Evolutionary conservation across 768 basidiomycete species (phyloP).

Genomic region (Naganishia randhawae): DNA sequence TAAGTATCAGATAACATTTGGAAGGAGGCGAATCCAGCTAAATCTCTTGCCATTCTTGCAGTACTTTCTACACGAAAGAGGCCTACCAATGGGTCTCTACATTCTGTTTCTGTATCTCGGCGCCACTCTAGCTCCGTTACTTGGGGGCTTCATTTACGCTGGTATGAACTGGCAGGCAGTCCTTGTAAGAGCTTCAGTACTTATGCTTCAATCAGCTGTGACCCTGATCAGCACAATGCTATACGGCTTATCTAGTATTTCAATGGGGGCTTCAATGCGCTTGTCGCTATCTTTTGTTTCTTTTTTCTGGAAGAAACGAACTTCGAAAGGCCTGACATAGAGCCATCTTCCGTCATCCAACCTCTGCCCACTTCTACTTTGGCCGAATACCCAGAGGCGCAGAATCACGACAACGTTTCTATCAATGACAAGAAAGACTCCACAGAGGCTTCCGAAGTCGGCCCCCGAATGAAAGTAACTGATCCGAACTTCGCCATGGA

Average conservation of each 20-base stretch:
- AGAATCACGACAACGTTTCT: not conserved
- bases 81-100: constrained; percentile 16
- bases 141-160: constrained; percentile 28
- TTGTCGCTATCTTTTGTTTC: constrained; percentile 29
- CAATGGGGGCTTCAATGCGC: constrained; percentile 13
- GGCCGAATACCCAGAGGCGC: not conserved
- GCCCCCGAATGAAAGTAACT: not conserved
- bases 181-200: constrained; percentile 13
- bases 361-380: not conserved
- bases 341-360: not conserved
- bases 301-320: constrained; percentile 32
- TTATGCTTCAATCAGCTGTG: not conserved
- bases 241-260: constrained; percentile 25
- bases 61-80: not conserved
- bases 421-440: not conserved
- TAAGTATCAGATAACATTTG: constrained; percentile 4
- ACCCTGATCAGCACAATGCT: no score
- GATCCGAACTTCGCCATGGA: not conserved
- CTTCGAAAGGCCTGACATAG: constrained; percentile 18
- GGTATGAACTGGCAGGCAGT: constrained; percentile 28
- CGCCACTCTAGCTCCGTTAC: constrained; percentile 22
- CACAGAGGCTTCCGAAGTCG: not conserved
- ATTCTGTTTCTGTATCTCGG: constrained; percentile 25
- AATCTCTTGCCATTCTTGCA: not conserved
- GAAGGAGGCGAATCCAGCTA: constrained; percentile 18